Evolutionary conservation across 129 eudicot genomes (phyloP), one percentile per base, ranked within the genome.

Genomic region (Arctium minus): DNA sequence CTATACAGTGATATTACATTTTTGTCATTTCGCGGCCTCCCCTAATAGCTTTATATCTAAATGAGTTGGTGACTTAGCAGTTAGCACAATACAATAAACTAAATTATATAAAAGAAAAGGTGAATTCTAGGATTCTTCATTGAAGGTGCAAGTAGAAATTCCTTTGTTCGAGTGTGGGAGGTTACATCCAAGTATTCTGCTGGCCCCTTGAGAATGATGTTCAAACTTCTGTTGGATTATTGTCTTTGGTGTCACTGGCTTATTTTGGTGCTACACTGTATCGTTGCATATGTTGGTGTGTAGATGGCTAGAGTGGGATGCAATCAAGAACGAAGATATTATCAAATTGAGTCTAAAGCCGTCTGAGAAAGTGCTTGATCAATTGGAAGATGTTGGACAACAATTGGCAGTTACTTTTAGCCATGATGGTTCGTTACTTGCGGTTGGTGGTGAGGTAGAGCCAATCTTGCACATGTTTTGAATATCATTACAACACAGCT

Each of bases 381-480:
- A 83, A 76, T 83, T 94, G 85, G 88, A 92, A 88, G 92, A 90
- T 82, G 89, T 92, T 39, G 97, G 97, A 10, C 97, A 92, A 84
- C 98, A 94, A 72, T 85, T 92, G 79, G 96, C 97, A 32, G 84
- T 94, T 79, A 72, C 93, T 7, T 94, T 94, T 81, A 86, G 86
- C 83, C 79, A 83, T 36, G 97, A 94, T 74, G 98, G 98, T 60
- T 92, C 92, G 68, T 65, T 91, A 84, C 97, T 94, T 84, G 98
- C 97, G 32, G 94, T 79, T 65, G 98, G 98, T 75, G 98, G 97
- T 86, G 97, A 94, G 98, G 98, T 94, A 94, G 74, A 75, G 37
- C 33, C 50, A 64, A 40, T 81, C 83, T 38, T 83, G 36, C 74
- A 44, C 81, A 60, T 74, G 46, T 33, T 27, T 38, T 37, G 37